Conservation (phyloP, 2,329 filamentous ascomycete species). For the Cladosporium cucumerinum region DNA sequence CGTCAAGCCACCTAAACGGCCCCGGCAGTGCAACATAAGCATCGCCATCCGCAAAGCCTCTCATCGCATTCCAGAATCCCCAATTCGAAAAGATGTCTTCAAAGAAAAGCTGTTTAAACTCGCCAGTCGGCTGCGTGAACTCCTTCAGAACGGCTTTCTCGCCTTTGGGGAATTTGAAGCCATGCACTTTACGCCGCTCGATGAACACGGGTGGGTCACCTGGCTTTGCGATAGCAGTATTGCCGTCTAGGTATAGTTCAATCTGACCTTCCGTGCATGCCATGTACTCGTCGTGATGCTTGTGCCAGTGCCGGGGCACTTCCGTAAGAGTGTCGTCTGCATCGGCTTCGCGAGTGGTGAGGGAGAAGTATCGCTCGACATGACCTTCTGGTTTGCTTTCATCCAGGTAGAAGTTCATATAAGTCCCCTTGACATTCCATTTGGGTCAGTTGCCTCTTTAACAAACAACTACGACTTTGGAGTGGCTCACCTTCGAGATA, state of each 20-base stretch:
- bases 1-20: slow-evolving; percentile 18
- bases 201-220: slow-evolving; percentile 16
- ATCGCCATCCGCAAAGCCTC: slow-evolving; percentile 20
- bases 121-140: slow-evolving; percentile 18
- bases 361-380: slow-evolving; percentile 16
- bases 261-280: slow-evolving; percentile 16
- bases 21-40: slow-evolving; percentile 19
- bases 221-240: slow-evolving; percentile 4
- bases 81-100: slow-evolving; percentile 13
- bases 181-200: slow-evolving; percentile 16
- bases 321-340: slow-evolving; percentile 16
- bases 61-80: slow-evolving; percentile 17
- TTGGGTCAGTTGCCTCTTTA: neutral
- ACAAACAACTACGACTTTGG: neutral
- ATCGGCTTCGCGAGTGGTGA: slow-evolving; percentile 16
- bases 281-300: slow-evolving; percentile 21
- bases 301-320: slow-evolving; percentile 22
- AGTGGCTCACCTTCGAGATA: neutral
- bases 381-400: slow-evolving; percentile 13
- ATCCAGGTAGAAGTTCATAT: slow-evolving; percentile 19
- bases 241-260: slow-evolving; percentile 18
- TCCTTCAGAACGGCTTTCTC: slow-evolving; percentile 17
- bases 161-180: slow-evolving; percentile 19
- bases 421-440: slow-evolving; percentile 10
- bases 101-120: slow-evolving; percentile 22